phyloP scores from a whole-genome alignment of 371 early-diverging fungal genomes.

The Parasitella parasitica region DNA sequence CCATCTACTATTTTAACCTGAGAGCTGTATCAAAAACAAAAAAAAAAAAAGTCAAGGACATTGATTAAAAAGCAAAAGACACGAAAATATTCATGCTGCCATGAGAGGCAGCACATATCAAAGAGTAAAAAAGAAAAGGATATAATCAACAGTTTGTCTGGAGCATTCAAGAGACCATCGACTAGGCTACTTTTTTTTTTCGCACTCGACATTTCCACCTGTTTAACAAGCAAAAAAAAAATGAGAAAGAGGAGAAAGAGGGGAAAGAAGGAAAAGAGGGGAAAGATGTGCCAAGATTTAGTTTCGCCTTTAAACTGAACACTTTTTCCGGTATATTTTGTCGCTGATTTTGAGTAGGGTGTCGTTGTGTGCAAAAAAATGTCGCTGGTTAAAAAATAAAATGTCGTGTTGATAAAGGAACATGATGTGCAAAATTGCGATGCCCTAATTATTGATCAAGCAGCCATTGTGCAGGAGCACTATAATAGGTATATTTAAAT shows the following conservation, averaged over 20 bases:
- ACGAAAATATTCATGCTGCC: neutral
- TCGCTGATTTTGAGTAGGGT: no score
- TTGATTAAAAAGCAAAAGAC: neutral
- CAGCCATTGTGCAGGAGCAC: no score
- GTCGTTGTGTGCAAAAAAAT: no score
- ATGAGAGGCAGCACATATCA: no score
- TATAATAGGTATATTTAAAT: no score
- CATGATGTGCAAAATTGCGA: no score
- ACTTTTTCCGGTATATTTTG: no score
- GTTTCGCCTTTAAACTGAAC: no score
- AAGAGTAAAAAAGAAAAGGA: conserved; percentile 48
- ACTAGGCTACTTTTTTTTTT: conserved; percentile 6
- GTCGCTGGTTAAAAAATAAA: no score
- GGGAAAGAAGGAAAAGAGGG: neutral
- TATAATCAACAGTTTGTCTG: conserved; percentile 36
- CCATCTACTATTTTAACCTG: conserved; percentile 18
- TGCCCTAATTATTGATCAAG: no score
- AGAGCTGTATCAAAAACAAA: conserved; percentile 21
- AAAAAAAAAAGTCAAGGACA: conserved; percentile 20
- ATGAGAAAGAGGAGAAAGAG: neutral
- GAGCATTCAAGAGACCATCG: conserved; percentile 14
- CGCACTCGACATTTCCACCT: neutral
- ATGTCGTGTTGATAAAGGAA: no score
- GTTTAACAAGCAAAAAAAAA: no score
- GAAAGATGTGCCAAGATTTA: neutral